These are phyloP conservation scores for Taiozyma sp. DNA, from an alignment of 1,139 yeast genomes.

Conservation along the genomic window DNA sequence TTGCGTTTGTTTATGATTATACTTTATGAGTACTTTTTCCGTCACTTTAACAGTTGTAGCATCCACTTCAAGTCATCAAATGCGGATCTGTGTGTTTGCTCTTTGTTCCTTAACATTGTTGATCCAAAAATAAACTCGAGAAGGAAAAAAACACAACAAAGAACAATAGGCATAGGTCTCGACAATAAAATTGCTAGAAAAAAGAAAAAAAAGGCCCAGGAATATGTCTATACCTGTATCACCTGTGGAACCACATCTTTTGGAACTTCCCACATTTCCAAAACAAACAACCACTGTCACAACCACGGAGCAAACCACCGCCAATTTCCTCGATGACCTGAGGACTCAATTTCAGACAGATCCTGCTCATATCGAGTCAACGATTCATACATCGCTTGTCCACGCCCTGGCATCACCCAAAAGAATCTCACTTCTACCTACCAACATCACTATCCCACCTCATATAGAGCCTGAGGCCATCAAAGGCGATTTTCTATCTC, in stretches of 20 bases:
- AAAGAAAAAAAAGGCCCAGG: no score
- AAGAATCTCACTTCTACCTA: slow-evolving; percentile 5
- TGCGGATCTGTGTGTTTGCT: not conserved
- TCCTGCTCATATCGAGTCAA: not conserved
- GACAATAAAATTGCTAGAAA: no score
- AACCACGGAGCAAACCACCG: not conserved
- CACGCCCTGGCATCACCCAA: not conserved
- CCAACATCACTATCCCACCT: not conserved
- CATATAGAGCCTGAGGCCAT: slow-evolving; percentile 2
- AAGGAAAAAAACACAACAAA: not conserved
- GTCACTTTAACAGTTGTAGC: no score
- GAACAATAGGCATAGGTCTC: no score
- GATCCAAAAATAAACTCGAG: not conserved
- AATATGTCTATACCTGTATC: not conserved
- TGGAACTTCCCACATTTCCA: not conserved
- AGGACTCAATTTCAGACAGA: not conserved
- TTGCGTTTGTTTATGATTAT: not conserved
- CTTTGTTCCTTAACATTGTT: not conserved
- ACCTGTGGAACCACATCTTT: not conserved
- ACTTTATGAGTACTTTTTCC: not conserved
- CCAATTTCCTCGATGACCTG: not conserved
- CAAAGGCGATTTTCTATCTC: slow-evolving; percentile 4
- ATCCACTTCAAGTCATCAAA: not conserved
- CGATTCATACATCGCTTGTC: not conserved
- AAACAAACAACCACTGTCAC: not conserved